Percentiles rank a stretch among this genome's conserved stretches.
Conservation (phyloP, 73 alveolate species). For the Tetrahymena thermophila region DNA sequence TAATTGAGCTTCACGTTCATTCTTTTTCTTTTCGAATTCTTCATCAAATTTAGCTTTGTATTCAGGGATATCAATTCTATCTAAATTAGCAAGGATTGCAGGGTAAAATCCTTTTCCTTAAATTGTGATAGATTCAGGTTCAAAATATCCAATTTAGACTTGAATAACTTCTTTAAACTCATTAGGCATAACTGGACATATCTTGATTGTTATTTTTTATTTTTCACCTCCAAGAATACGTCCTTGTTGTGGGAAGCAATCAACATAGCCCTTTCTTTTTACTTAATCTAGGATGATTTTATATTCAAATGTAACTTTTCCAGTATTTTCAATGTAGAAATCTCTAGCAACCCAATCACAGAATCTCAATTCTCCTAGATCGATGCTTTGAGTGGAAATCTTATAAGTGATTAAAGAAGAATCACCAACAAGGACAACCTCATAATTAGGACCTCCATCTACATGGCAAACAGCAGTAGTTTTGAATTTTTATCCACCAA, state of each 20-base stretch:
- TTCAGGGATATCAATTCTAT: constrained; percentile 86
- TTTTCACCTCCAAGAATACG: constrained; percentile 92
- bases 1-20: constrained; percentile 13
- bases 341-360: constrained; percentile 88
- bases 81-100: constrained; percentile 77
- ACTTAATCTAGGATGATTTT: constrained; percentile 77
- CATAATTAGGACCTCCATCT: constrained; percentile 99
- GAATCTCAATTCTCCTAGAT: constrained; percentile 97
- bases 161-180: constrained; percentile 87
- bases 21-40: constrained; percentile 33
- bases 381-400: constrained; percentile 88
- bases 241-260: constrained; percentile 75
- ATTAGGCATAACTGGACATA: constrained; percentile 97
- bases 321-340: constrained; percentile 90
- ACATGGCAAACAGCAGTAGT: constrained; percentile 97
- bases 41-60: constrained; percentile 74
- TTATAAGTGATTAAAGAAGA: constrained; percentile 85
- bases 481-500: constrained; percentile 85
- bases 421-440: constrained; percentile 96
- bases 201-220: constrained; percentile 77
- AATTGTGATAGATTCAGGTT: constrained; percentile 87
- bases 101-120: constrained; percentile 96
- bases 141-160: constrained; percentile 96
- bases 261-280: constrained; percentile 89
- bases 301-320: constrained; percentile 97